Base-by-base conservation (phyloP, 176 grass and related monocot genomes). In the Oryza meyeriana region DNA sequence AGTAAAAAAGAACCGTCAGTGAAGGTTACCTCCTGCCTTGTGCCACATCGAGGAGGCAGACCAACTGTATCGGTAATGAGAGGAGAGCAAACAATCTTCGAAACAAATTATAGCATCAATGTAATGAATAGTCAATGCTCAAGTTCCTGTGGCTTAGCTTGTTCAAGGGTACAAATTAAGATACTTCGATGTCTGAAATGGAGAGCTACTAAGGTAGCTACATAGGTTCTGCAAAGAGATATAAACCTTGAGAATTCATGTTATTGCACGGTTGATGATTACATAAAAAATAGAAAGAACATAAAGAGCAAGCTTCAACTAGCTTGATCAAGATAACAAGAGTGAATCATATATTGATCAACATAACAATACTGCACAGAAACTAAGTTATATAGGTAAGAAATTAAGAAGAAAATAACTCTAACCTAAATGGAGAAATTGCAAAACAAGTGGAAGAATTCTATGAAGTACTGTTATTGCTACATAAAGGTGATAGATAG, bases 11-110 rank as follows among this genome's bases (percentile, higher is more conserved):
- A 75, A 75, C 12, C 34, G 8, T 38, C 0, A 11, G 26, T 85
- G 74, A 22, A 22, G 26, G 62, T 63, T 80, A 70, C 25, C 71
- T 85, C 80, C 64, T 67, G 66, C 77, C 32, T 59, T 61, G 52
- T 84, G 74, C 28, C 30, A 13, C 29, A 45, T 20, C 25, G n/a
- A 85, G 40, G 29, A 58, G 52, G 2, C 52, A 24, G 5, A 79
- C n/a, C 61, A 38, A 12, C 36, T 81, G 18, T 64, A 59, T 10
- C 41, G 17, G 25, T 20, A 61, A 75, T 25, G 81, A 82, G 35
- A 74, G 59, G 66, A 79, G 30, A 57, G 22, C 1, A 79, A 35
- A 66, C 44, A 66, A n/a, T 42, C 20, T 74, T n/a, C 34, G 81
- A n/a, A n/a, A 74, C 12, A 25, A 70, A 16, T 18, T 24, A 20